Conservation (phyloP, 176 grass and related monocot species). For the Aegilops bicornis region DNA sequence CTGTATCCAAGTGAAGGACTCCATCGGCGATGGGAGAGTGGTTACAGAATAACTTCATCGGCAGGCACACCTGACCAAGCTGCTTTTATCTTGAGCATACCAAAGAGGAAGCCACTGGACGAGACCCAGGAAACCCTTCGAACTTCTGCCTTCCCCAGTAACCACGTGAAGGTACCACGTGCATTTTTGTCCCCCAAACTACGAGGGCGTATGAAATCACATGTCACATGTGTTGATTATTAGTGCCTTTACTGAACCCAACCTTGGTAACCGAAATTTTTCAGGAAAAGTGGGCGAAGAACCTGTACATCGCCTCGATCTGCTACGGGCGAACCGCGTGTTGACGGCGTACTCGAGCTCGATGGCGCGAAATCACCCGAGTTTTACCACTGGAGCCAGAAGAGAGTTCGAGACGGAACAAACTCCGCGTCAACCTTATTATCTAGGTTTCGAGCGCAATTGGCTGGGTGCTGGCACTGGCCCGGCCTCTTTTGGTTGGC, state of each 20-base stretch:
- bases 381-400: constrained; percentile 5
- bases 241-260: not conserved
- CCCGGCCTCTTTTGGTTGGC: constrained; percentile 9
- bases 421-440: not conserved
- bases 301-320: constrained; percentile 62
- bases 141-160: constrained; percentile 73
- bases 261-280: not conserved
- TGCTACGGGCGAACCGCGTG: constrained; percentile 74
- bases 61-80: constrained; percentile 74
- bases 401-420: constrained; percentile 1
- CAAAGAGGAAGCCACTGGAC: constrained; percentile 67
- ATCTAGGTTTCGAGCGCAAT: not conserved
- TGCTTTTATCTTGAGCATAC: constrained; percentile 80
- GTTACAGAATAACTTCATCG: constrained; percentile 82
- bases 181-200: not conserved
- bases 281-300: constrained; percentile 85
- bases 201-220: not conserved
- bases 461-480: not conserved
- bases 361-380: not conserved
- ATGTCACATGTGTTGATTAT: not conserved
- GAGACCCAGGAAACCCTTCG: constrained; percentile 90
- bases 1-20: constrained; percentile 89
- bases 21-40: constrained; percentile 67
- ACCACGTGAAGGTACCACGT: constrained; percentile 62
- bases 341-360: constrained; percentile 28